Conservation (phyloP, 2,329 filamentous ascomycete species). For the Thelonectria olida region DNA sequence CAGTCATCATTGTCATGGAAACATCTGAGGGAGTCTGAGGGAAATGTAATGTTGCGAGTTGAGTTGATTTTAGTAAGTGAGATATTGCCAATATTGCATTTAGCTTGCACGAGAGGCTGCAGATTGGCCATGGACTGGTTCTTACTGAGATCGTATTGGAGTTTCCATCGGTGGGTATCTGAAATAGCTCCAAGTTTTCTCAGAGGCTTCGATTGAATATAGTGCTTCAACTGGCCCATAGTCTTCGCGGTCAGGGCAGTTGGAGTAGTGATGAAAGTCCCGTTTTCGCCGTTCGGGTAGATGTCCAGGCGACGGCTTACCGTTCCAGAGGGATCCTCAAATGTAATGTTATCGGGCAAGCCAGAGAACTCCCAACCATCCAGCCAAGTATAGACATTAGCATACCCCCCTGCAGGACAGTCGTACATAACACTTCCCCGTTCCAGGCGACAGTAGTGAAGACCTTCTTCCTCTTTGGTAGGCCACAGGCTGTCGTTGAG, state of each 20-base stretch:
- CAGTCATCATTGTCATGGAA: neutral
- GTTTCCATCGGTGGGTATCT: neutral
- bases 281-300: neutral
- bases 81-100: conserved; percentile 11
- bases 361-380: neutral
- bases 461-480: neutral
- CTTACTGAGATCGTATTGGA: neutral
- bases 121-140: neutral
- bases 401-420: conserved; percentile 1
- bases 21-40: neutral
- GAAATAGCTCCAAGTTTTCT: neutral
- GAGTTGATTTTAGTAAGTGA: neutral
- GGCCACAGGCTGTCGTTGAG: neutral
- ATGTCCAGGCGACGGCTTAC: neutral
- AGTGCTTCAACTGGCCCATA: conserved; percentile 1
- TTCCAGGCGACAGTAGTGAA: neutral
- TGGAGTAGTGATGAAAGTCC: neutral
- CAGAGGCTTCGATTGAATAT: neutral
- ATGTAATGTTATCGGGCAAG: conserved; percentile 6
- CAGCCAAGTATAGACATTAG: neutral
- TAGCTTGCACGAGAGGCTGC: conserved; percentile 4
- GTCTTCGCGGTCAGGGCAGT: neutral
- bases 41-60: neutral
- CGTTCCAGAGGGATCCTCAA: conserved; percentile 1
- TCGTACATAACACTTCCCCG: neutral